phyloP scores from a whole-genome alignment of 2,329 filamentous ascomycete genomes.

The Celoporthe dispersa region DNA sequence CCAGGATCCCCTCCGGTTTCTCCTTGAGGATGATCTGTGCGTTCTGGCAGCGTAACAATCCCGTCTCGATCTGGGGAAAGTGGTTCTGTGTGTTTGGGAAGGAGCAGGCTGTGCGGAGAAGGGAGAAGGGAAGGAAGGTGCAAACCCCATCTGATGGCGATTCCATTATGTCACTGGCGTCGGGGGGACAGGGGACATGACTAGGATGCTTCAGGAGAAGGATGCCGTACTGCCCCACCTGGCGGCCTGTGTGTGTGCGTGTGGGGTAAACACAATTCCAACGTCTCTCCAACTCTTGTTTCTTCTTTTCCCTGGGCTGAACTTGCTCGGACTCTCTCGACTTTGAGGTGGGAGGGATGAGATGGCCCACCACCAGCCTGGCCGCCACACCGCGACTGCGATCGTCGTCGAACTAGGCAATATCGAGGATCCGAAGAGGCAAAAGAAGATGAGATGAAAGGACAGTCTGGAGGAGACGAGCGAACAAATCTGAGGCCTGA shows the following conservation, averaged over 20 bases:
- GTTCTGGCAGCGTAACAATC: not conserved
- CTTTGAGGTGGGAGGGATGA: not conserved
- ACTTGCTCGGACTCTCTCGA: not conserved
- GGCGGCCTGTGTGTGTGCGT: not conserved
- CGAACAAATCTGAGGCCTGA: too few relatives aligned
- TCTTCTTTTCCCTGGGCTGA: not conserved
- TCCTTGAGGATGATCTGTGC: not conserved
- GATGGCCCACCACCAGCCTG: not conserved
- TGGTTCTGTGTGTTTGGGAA: not conserved
- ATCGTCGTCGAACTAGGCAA: too few relatives aligned
- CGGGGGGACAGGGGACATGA: not conserved
- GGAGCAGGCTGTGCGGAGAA: not conserved
- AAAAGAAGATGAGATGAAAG: too few relatives aligned
- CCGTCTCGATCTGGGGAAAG: not conserved
- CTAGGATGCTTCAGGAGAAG: not conserved
- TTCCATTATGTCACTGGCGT: constrained; percentile 2
- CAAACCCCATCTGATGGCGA: not conserved
- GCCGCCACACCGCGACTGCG: too few relatives aligned
- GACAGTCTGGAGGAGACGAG: too few relatives aligned
- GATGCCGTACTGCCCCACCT: not conserved
- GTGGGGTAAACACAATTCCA: not conserved
- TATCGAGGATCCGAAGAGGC: too few relatives aligned
- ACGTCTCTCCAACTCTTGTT: not conserved
- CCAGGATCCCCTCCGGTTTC: not conserved
- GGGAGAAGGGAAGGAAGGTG: not conserved